A percentile compares a stretch with the other conserved stretches of the same genome.
Evolutionary conservation across 2,329 filamentous ascomycete species (phyloP).

Genomic region (Hysterium pulicare): DNA sequence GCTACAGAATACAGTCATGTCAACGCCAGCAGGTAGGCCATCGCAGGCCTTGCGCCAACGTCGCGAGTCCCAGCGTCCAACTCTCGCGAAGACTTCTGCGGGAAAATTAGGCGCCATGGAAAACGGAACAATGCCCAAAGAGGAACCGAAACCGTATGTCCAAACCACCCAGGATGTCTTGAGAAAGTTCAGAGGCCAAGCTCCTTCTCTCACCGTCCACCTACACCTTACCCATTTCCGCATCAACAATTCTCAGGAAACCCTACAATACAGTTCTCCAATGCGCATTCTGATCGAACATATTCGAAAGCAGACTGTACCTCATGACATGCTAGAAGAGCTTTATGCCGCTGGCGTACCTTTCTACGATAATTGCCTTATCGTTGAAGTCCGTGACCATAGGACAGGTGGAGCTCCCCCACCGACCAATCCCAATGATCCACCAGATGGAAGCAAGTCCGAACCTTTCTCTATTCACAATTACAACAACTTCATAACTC

Average conservation of each 20-base stretch:
- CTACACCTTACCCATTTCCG: conserved; percentile 77
- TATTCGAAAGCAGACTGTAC: conserved; percentile 70
- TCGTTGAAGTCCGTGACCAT: conserved; percentile 91
- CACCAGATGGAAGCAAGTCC: conserved; percentile 57
- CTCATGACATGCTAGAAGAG: conserved; percentile 82
- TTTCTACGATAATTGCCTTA: conserved; percentile 92
- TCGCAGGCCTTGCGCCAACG: conserved; percentile 43
- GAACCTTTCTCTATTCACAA: conserved; percentile 85
- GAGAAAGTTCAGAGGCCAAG: conserved; percentile 68
- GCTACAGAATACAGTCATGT: conserved; percentile 1
- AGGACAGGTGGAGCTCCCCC: conserved; percentile 62
- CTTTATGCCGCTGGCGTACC: conserved; percentile 67
- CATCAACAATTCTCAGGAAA: conserved; percentile 87
- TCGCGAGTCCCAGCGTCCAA: conserved; percentile 42
- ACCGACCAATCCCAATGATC: conserved; percentile 46
- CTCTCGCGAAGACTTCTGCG: conserved; percentile 24
- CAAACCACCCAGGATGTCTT: conserved; percentile 62
- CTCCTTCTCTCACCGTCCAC: conserved; percentile 83
- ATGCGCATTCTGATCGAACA: conserved; percentile 83
- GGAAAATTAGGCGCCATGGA: conserved; percentile 27
- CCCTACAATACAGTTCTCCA: conserved; percentile 86
- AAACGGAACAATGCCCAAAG: conserved; percentile 21
- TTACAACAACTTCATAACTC: conserved; percentile 84
- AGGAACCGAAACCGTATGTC: conserved; percentile 26
- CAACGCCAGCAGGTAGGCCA: conserved; percentile 14